Percentiles rank a stretch among this genome's conserved stretches.
phyloP scores from a whole-genome alignment of 345 rosid genomes.

The Aquilaria sinensis region DNA sequence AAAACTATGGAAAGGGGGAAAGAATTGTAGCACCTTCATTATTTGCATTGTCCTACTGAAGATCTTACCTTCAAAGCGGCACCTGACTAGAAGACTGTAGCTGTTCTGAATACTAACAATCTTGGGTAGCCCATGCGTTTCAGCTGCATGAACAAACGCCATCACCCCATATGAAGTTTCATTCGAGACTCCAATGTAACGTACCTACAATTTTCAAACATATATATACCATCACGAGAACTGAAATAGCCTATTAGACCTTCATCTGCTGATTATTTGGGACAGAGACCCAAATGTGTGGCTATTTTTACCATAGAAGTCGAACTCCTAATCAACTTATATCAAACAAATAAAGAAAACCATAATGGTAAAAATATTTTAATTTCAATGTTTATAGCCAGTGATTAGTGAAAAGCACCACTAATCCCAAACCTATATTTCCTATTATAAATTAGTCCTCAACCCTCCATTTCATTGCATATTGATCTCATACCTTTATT shows the following conservation, averaged over 20 bases:
- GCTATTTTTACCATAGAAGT: not conserved
- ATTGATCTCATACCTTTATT: too few relatives aligned
- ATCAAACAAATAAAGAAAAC: not conserved
- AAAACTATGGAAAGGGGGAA: too few relatives aligned
- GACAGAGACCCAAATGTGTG: not conserved
- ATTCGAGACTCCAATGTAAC: conserved; percentile 84
- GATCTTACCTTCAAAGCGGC: conserved; percentile 56
- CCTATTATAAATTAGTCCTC: too few relatives aligned
- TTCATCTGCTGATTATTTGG: not conserved
- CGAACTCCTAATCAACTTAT: not conserved
- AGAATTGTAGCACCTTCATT: too few relatives aligned
- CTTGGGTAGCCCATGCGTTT: conserved; percentile 79
- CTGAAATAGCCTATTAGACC: not conserved
- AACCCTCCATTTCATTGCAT: too few relatives aligned
- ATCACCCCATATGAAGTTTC: conserved; percentile 92
- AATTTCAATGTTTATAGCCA: too few relatives aligned
- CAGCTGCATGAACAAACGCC: conserved; percentile 87
- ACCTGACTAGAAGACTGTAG: conserved; percentile 72
- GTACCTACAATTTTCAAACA: conserved; percentile 42
- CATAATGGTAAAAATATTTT: too few relatives aligned
- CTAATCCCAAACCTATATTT: too few relatives aligned
- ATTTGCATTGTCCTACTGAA: too few relatives aligned
- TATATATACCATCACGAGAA: not conserved
- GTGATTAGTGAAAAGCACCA: too few relatives aligned
- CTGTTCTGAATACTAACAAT: conserved; percentile 86